Evolutionary conservation across 2,329 filamentous ascomycete species (phyloP), one percentile per base, ranked within the genome.

Genomic region (Arthroderma sp.): DNA sequence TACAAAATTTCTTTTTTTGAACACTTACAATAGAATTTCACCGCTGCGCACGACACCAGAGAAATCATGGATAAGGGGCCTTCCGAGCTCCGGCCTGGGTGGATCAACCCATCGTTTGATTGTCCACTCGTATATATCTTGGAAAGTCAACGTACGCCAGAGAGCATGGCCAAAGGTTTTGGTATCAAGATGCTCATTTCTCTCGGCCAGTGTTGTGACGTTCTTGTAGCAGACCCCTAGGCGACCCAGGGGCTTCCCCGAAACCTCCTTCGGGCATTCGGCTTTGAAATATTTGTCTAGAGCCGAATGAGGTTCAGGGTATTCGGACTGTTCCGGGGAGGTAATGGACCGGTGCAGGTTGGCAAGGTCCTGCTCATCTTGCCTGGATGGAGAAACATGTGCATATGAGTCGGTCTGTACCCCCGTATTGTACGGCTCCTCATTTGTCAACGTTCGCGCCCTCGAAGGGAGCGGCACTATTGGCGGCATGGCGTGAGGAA

Each of bases 151-250:
- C 0, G 81, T 85, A n/a, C 81, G 81, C 32, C 84, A 55, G 29
- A 87, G 67, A 1, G 83, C 81, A 43, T 80, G 74, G 0, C 81
- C 81, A 0, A 87, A 61, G 0, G 81, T 85, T 50, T 76, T 75
- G 15, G 83, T 79, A 51, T 80, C 77, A 0, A 73, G 71, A 2
- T 80, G 68, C 1, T 74, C 77, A 32, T 72, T 74, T 4, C 75
- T 78, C 6, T 76, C 65, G 8, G 82, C 83, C 61, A 81, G 80
- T 11, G 85, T 82, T 0, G 76, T 83, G 38, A 87, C 67, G 48
- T 81, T 71, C 60, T 80, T 81, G 65, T 80, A 87, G 4, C 84
- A 68, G 1, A 87, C 79, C 2, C 83, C 83, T 4, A 87, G 75
- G 54, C 46, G 42, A 9, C 46, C 38, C 9, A 48, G 29, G 6